A percentile compares a stretch with the other conserved stretches of the same genome.
phyloP scores from a whole-genome alignment of 371 early-diverging fungal genomes.

The Haplosporangium sp. region DNA sequence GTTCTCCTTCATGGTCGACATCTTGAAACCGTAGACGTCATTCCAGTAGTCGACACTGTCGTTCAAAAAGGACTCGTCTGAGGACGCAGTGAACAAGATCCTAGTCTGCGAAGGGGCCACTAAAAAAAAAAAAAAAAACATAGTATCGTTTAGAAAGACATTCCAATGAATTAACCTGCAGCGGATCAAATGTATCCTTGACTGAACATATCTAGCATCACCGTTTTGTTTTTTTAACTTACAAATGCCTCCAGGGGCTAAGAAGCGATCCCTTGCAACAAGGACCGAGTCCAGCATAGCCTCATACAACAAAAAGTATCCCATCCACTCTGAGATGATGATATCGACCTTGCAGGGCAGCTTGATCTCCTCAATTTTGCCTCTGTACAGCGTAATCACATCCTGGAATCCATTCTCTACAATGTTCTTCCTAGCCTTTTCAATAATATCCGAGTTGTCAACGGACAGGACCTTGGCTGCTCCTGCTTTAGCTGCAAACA shows the following conservation, averaged over 20 bases:
- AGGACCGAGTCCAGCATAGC: conserved; percentile 92
- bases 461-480: conserved; percentile 83
- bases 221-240: conserved; percentile 44
- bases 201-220: too few relatives aligned
- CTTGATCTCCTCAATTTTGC: conserved; percentile 87
- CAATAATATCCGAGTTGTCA: conserved; percentile 88
- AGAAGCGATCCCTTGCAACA: conserved; percentile 84
- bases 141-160: conserved; percentile 26
- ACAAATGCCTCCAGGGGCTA: conserved; percentile 74
- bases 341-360: conserved; percentile 88
- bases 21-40: conserved; percentile 90
- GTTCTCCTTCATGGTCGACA: conserved; percentile 82
- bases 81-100: conserved; percentile 80
- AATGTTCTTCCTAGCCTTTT: conserved; percentile 82
- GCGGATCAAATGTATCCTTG: conserved; percentile 30
- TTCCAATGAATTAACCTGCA: conserved; percentile 11
- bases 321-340: conserved; percentile 95
- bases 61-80: conserved; percentile 83
- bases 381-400: conserved; percentile 78
- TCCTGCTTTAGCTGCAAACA: conserved; percentile 85
- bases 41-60: conserved; percentile 87
- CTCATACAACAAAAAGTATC: conserved; percentile 89
- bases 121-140: conserved; percentile 20
- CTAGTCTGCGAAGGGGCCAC: conserved; percentile 84
- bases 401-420: conserved; percentile 81